Evolutionary conservation across 2,329 filamentous ascomycete species (phyloP).

Genomic region (Aspergillus tanneri): DNA sequence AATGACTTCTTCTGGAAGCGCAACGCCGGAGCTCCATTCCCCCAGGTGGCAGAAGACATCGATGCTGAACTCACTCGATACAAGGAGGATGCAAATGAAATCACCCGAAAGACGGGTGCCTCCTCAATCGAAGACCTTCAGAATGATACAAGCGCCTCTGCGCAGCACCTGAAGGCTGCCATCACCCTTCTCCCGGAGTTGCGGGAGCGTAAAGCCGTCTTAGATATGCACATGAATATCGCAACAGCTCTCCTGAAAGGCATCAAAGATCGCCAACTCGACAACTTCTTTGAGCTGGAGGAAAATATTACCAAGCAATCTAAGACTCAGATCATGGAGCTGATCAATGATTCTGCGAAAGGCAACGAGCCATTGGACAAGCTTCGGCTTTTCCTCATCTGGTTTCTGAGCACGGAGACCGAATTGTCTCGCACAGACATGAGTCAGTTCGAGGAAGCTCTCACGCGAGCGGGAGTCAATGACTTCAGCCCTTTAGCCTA

Average conservation of each 20-base stretch:
- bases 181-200: constrained; percentile 91
- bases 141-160: constrained; percentile 82
- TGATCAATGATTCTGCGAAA: constrained; percentile 77
- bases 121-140: constrained; percentile 90
- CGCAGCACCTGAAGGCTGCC: constrained; percentile 91
- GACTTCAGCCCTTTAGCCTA: constrained; percentile 80
- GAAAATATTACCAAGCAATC: constrained; percentile 90
- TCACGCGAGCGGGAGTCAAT: constrained; percentile 68
- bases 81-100: constrained; percentile 89
- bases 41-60: constrained; percentile 93
- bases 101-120: constrained; percentile 93
- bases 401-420: constrained; percentile 91
- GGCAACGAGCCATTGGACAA: constrained; percentile 85
- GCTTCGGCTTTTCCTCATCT: constrained; percentile 91
- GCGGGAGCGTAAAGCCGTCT: constrained; percentile 82
- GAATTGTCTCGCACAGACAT: constrained; percentile 81
- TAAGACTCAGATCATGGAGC: constrained; percentile 82
- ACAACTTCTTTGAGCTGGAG: constrained; percentile 94
- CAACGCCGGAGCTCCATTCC: constrained; percentile 87
- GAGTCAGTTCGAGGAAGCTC: constrained; percentile 79
- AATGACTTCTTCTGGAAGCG: constrained; percentile 97
- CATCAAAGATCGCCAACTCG: constrained; percentile 91
- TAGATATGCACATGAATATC: constrained; percentile 99
- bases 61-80: constrained; percentile 91
- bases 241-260: constrained; percentile 74